Evolutionary conservation across 2,329 filamentous ascomycete genomes (phyloP), one percentile per base, ranked within the genome.

Genomic region (Microascus cirrosus): DNA sequence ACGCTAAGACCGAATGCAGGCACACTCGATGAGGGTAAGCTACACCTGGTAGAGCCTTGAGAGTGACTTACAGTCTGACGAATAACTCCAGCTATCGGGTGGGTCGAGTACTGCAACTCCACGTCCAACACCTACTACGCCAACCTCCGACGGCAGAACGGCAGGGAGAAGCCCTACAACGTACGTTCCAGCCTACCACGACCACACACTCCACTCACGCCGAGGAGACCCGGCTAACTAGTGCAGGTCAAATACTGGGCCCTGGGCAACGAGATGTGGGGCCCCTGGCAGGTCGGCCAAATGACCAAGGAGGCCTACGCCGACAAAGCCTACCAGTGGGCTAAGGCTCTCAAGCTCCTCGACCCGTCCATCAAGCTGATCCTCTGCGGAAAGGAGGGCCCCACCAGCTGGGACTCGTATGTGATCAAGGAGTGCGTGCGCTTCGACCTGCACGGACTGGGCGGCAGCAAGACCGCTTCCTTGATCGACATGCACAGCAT

Each of bases 41-140:
- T 6, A 39, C 18, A 3, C 36, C 36, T 20, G 6, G 18, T 32
- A 13, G 35, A 8, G 18, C 13, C 25, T 12, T 4, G n/a, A 24
- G 20, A 50, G 45, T 5, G 6, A 6, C 10, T 6, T 7, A 11
- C 18, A 32, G 7, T n/a, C 18, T 54, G 15, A n/a, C 50, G 6
- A 28, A 28, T 52, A 12, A 22, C 32, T 39, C 35, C 22, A 70
- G 80, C 76, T 1, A 77, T 93, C 35, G 87, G 79, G 12, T 94
- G 89, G 89, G 76, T 94, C 22, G 89, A 94, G 68, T 94, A 94
- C 74, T 94, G 90, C 76, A 94, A 94, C 72, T 85, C 84, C 2
- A 82, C 79, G n/a, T 77, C 79, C 58, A 81, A 92, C 70, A 92
- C 87, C 11, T 81, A 93, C 75, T 94, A 90, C 68, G 89, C 89